Conservation (phyloP, 2,329 filamentous ascomycete species). For the Hyphodiscus sp. region DNA sequence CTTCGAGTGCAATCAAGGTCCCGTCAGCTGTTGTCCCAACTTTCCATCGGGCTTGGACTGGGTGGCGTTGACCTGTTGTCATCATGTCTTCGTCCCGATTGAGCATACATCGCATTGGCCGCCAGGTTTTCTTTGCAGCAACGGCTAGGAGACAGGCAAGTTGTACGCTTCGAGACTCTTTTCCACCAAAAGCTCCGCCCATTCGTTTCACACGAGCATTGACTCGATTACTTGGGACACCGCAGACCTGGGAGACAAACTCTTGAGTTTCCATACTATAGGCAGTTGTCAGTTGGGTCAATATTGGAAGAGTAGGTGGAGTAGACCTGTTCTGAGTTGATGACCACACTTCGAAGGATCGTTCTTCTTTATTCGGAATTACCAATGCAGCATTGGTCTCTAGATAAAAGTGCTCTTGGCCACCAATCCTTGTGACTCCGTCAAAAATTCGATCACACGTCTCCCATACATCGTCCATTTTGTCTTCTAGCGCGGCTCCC, state of each 20-base stretch:
- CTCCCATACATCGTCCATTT: slow-evolving; percentile 18
- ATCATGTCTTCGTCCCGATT: slow-evolving; percentile 93
- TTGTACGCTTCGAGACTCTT: slow-evolving; percentile 80
- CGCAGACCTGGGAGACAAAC: slow-evolving; percentile 76
- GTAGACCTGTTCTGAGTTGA: slow-evolving; percentile 76
- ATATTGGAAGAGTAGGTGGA: background rate
- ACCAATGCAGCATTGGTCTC: slow-evolving; percentile 82
- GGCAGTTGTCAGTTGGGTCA: background rate
- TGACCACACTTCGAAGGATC: slow-evolving; percentile 87
- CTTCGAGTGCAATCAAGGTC: slow-evolving; percentile 79
- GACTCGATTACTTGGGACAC: slow-evolving; percentile 80
- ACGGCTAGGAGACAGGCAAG: slow-evolving; percentile 77
- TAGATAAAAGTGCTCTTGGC: slow-evolving; percentile 94
- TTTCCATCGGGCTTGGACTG: slow-evolving; percentile 85
- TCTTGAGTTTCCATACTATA: slow-evolving; percentile 71
- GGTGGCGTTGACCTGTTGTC: slow-evolving; percentile 84
- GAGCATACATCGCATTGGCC: slow-evolving; percentile 87
- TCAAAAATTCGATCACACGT: slow-evolving; percentile 45
- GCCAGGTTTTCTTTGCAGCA: slow-evolving; percentile 74
- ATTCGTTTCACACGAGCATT: slow-evolving; percentile 87
- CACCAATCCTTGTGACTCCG: slow-evolving; percentile 78
- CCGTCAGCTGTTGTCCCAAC: slow-evolving; percentile 86
- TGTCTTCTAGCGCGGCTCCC: slow-evolving; percentile 66
- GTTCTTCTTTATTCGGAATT: slow-evolving; percentile 83
- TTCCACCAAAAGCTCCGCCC: slow-evolving; percentile 90